These are phyloP conservation scores for Nymphaea colorata DNA, from an alignment of 164 flowering plant species.

Conservation along the genomic window DNA sequence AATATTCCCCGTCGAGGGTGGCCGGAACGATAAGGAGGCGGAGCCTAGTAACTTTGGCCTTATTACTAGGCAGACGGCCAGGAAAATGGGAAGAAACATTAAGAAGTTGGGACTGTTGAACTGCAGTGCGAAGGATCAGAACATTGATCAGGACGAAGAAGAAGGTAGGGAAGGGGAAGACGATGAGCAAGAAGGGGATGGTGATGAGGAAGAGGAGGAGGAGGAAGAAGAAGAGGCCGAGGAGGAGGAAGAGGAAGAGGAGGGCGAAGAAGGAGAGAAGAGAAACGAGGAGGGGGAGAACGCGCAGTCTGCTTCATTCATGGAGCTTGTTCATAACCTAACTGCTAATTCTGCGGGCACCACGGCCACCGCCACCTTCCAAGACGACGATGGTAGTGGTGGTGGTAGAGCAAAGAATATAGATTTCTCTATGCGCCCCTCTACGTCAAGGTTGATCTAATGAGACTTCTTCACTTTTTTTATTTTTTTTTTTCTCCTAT, in stretches of 20 bases:
- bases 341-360: neutral
- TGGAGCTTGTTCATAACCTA: neutral
- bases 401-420: neutral
- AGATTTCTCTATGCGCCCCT: constrained; percentile 1
- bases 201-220: constrained; percentile 1
- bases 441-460: neutral
- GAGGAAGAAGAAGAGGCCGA: neutral
- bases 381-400: too few relatives aligned
- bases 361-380: too few relatives aligned
- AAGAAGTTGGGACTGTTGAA: neutral
- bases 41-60: neutral
- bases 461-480: neutral
- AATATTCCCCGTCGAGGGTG: neutral
- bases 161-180: neutral
- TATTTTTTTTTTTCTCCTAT: neutral
- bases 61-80: neutral
- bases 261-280: neutral
- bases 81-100: neutral
- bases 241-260: neutral
- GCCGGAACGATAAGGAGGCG: neutral
- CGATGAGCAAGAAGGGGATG: neutral
- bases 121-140: neutral
- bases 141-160: constrained; percentile 1
- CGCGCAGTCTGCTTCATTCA: neutral
- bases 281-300: neutral